phyloP scores from a whole-genome alignment of 805 yeast species.

The Kuraishia borneana region DNA sequence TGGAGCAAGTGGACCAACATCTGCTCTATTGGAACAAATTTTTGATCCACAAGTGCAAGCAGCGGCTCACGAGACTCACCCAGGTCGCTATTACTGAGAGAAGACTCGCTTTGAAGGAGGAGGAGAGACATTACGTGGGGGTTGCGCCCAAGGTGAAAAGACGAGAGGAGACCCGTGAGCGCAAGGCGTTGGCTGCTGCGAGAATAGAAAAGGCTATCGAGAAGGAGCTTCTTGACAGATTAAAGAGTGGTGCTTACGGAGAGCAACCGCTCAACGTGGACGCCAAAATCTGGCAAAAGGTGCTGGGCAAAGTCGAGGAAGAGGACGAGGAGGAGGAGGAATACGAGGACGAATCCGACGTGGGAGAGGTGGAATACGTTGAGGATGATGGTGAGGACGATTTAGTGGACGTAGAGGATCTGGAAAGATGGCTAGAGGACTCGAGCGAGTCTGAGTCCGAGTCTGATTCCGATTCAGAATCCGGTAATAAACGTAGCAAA shows the following conservation, averaged over 20 bases:
- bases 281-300: slow-evolving; percentile 91
- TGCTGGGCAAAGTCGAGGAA: slow-evolving; percentile 56
- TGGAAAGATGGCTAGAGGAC: slow-evolving; percentile 75
- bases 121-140: slow-evolving; percentile 89
- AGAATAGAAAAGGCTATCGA: slow-evolving; percentile 94
- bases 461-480: slow-evolving; percentile 25
- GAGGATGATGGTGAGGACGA: slow-evolving; percentile 86
- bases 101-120: slow-evolving; percentile 80
- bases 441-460: slow-evolving; percentile 20
- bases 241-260: slow-evolving; percentile 97
- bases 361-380: slow-evolving; percentile 79
- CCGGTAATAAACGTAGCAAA: slow-evolving; percentile 25
- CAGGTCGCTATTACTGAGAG: slow-evolving; percentile 95
- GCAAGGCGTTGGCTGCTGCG: slow-evolving; percentile 95
- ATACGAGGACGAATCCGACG: slow-evolving; percentile 38
- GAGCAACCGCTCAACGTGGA: slow-evolving; percentile 96
- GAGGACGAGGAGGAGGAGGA: slow-evolving; percentile 42
- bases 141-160: slow-evolving; percentile 89
- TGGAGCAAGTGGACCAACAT: slow-evolving; percentile 80
- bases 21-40: slow-evolving; percentile 90
- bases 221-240: slow-evolving; percentile 85
- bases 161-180: slow-evolving; percentile 88
- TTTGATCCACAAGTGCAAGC: slow-evolving; percentile 87
- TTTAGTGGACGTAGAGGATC: slow-evolving; percentile 84
- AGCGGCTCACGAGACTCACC: slow-evolving; percentile 85